phyloP scores from a whole-genome alignment of 345 rosid genomes.

The Camelina sativa region DNA sequence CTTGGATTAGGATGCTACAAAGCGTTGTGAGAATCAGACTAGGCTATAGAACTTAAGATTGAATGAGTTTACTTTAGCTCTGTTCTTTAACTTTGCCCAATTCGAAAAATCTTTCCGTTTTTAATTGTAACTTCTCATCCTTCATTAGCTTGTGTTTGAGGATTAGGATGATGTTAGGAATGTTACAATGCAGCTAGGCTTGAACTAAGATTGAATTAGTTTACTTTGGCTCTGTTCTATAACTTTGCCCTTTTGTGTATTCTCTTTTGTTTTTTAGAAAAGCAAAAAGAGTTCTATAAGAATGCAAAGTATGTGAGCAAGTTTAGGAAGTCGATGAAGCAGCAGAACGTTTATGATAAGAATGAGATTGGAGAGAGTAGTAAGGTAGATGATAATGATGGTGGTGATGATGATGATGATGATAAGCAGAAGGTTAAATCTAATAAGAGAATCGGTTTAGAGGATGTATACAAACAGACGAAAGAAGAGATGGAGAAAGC shows the following conservation, averaged over 20 bases:
- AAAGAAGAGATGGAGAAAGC: conserved; percentile 68
- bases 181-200: too few relatives aligned
- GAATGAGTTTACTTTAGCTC: neutral
- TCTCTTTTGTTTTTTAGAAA: conserved; percentile 48
- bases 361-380: conserved; percentile 43
- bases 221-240: neutral
- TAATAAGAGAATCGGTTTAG: conserved; percentile 50
- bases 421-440: conserved; percentile 21
- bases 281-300: conserved; percentile 76
- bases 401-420: conserved; percentile 36
- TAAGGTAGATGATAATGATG: conserved; percentile 38
- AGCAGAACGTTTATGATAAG: conserved; percentile 44
- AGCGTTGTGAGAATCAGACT: conserved; percentile 13
- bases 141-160: too few relatives aligned
- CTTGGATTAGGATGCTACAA: too few relatives aligned
- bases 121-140: too few relatives aligned
- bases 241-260: neutral
- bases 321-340: conserved; percentile 64
- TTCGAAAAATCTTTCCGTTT: too few relatives aligned
- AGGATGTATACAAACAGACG: conserved; percentile 67
- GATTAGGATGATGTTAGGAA: too few relatives aligned
- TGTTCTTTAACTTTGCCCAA: neutral
- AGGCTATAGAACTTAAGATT: conserved; percentile 5
- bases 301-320: conserved; percentile 78
- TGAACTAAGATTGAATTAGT: neutral